phyloP scores from a whole-genome alignment of 2,329 filamentous ascomycete genomes.

The Colletotrichum tropicicola region DNA sequence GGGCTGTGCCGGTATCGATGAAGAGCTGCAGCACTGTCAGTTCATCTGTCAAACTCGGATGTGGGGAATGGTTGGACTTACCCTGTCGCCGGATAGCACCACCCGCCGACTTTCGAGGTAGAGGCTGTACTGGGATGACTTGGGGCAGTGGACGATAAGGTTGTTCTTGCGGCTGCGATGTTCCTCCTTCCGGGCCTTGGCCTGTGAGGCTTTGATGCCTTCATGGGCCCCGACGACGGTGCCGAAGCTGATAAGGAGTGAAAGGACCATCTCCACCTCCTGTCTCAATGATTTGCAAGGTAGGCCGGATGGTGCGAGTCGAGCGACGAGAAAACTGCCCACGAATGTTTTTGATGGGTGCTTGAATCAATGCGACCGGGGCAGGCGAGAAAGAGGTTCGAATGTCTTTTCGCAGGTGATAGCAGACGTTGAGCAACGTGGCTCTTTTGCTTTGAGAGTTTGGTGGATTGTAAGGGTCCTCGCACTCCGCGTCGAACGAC shows the following conservation, averaged over 20 bases:
- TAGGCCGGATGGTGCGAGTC: not conserved
- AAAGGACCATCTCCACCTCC: conserved; percentile 34
- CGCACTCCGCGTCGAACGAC: not conserved
- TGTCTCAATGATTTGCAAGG: not conserved
- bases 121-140: conserved; percentile 52
- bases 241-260: conserved; percentile 49
- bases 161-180: conserved; percentile 58
- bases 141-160: conserved; percentile 54
- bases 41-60: not conserved
- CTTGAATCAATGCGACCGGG: not conserved
- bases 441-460: not conserved
- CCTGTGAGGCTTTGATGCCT: conserved; percentile 55
- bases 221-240: conserved; percentile 56
- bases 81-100: conserved; percentile 54
- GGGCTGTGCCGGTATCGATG: conserved; percentile 50
- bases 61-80: conserved; percentile 22
- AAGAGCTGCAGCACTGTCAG: conserved; percentile 46
- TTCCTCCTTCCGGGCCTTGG: conserved; percentile 54
- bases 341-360: not conserved
- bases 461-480: not conserved
- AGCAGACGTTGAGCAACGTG: not conserved
- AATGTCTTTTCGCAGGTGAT: not conserved
- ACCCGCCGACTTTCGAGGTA: conserved; percentile 54
- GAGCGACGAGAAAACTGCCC: not conserved
- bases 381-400: not conserved